phyloP scores from a whole-genome alignment of 768 basidiomycete genomes.

The Lentinus tigrinus region DNA sequence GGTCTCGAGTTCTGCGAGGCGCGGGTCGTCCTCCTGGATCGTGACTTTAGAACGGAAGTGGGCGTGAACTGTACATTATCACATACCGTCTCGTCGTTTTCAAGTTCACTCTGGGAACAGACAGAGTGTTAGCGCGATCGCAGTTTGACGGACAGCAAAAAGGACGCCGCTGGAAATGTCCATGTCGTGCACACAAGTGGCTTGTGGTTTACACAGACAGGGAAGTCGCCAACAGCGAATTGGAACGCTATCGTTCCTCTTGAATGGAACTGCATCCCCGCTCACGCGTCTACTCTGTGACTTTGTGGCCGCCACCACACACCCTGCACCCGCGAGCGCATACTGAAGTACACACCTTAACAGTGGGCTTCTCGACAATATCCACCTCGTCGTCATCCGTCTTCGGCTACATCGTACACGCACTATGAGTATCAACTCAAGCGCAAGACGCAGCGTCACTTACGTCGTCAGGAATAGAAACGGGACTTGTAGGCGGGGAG shows the following conservation, averaged over 20 bases:
- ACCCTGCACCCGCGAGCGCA: too few species aligned
- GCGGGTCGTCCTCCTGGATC: conserved; percentile 7
- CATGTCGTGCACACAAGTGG: not conserved
- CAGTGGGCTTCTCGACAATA: not conserved
- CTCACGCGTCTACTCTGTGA: not conserved
- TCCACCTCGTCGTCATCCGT: not conserved
- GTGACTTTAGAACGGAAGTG: not conserved
- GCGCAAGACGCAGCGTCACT: not conserved
- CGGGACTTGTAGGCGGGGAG: conserved; percentile 12
- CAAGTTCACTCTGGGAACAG: not conserved
- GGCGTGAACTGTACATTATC: too few species aligned
- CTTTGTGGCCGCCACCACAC: not conserved
- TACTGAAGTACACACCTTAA: not conserved
- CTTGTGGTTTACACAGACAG: too few species aligned
- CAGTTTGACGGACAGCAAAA: too few species aligned
- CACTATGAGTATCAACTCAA: not conserved
- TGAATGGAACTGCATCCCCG: not conserved
- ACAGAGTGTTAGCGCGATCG: too few species aligned
- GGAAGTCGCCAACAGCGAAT: too few species aligned
- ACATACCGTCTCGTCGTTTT: not conserved
- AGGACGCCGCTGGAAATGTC: not conserved
- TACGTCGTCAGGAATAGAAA: conserved; percentile 4
- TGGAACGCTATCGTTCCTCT: too few species aligned
- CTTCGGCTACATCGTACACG: not conserved
- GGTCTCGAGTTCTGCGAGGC: conserved; percentile 46